phyloP scores from a whole-genome alignment of 1,284 basidiomycete genomes.

The Malassezia furfur region DNA sequence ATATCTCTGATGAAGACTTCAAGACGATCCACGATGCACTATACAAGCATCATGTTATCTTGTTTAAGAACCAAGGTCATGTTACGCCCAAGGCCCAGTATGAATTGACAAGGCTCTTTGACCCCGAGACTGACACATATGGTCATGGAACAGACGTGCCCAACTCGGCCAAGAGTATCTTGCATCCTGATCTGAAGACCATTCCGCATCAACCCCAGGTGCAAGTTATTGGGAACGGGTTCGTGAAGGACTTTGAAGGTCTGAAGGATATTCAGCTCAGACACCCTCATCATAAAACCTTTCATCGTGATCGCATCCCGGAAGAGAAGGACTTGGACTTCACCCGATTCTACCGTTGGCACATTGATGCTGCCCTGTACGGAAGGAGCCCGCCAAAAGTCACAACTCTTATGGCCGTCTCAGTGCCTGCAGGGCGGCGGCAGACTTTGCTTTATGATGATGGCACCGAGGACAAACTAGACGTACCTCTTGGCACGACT shows the following conservation, averaged over 20 bases:
- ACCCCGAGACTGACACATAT: slow-evolving; percentile 3
- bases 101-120: slow-evolving; percentile 6
- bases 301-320: slow-evolving; percentile 69
- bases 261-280: slow-evolving; percentile 47
- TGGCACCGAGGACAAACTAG: slow-evolving; percentile 69
- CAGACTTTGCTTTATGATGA: slow-evolving; percentile 78
- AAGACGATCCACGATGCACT: slow-evolving; percentile 5
- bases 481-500: slow-evolving; percentile 75
- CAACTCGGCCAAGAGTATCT: slow-evolving; percentile 18
- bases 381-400: slow-evolving; percentile 67
- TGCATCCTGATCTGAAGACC: slow-evolving; percentile 49
- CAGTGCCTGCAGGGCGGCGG: slow-evolving; percentile 59
- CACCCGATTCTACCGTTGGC: slow-evolving; percentile 68
- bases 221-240: slow-evolving; percentile 48
- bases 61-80: slow-evolving; percentile 6
- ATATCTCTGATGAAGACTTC: slow-evolving; percentile 3
- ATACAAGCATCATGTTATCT: slow-evolving; percentile 10
- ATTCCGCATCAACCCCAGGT: slow-evolving; percentile 45
- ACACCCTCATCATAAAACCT: slow-evolving; percentile 76
- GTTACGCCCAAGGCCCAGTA: slow-evolving; percentile 11
- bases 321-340: slow-evolving; percentile 66
- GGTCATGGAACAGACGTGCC: slow-evolving; percentile 10
- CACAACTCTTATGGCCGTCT: slow-evolving; percentile 74
- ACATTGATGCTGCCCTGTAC: slow-evolving; percentile 87
- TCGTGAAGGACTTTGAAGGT: slow-evolving; percentile 21